Evolutionary conservation across 331 rosid species (phyloP), one percentile per base, ranked within the genome.

Genomic region (Prunus yedoensis): DNA sequence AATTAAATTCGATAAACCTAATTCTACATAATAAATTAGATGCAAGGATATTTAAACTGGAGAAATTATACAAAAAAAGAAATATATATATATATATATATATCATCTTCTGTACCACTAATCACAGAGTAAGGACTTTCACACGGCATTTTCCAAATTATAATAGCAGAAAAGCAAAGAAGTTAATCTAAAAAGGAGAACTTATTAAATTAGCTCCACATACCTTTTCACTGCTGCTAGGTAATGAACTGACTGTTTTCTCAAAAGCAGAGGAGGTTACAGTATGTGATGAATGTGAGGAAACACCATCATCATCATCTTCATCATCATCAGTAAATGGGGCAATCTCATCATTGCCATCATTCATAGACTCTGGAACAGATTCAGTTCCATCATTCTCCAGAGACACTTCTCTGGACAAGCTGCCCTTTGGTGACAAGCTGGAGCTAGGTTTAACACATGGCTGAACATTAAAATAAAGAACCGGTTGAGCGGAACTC

Each of bases 241-340:
- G 80, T 68, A 82, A 80, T 83, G 86, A 83, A 84, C 81, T 83
- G 76, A 71, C 78, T 20, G 78, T 76, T 64, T 72, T 78, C 81
- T 83, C 84, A 32, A 83, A 59, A 87, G 85, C 59, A 74, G 77
- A 75, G 27, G 95, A 86, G 79, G 68, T 67, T 67, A 54, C 23
- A n/a, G 82, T 80, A 47, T 59, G 82, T 20, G 80, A 80, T 47
- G 83, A 69, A 77, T 51, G 83, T 54, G 84, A 79, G 70, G 88
- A 83, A 81, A 12, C 62, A 32, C 62, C 90, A 80, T 85, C 89
- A 60, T 0, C 68, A 5, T 70, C 76, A 8, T 75, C 90, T n/a
- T 80, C 90, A 66, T 79, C 92, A n/a, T 84, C 94, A 77, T 89
- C 97, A 1, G 94, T 92, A 75, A 90, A 92, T 70, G 94, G 71